A percentile compares a stretch with the other conserved stretches of the same genome.
phyloP scores from a whole-genome alignment of 2,329 filamentous ascomycete genomes.

The Trichoderma pleuroti region DNA sequence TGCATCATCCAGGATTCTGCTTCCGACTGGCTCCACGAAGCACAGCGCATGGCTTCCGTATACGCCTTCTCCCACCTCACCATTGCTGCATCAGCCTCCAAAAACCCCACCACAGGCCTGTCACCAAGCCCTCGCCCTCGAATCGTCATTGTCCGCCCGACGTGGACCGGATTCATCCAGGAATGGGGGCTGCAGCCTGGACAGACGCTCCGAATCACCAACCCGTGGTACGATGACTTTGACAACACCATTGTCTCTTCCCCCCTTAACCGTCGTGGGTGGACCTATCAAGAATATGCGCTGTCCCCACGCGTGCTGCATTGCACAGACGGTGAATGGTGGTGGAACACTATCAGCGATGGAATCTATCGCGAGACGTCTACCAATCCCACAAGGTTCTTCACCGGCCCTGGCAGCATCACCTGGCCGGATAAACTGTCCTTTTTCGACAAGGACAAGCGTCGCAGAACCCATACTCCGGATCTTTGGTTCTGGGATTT shows the following conservation, averaged over 20 bases:
- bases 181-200: conserved; percentile 1
- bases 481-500: neutral
- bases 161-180: neutral
- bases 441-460: neutral
- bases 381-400: neutral
- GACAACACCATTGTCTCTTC: conserved; percentile 1
- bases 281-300: conserved; percentile 6
- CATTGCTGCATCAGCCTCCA: conserved; percentile 1
- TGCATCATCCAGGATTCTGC: conserved; percentile 3
- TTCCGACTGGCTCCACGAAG: conserved; percentile 8
- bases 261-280: neutral
- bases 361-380: neutral
- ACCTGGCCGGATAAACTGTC: neutral
- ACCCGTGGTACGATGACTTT: conserved; percentile 2
- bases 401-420: neutral
- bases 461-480: neutral
- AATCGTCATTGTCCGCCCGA: neutral
- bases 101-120: neutral
- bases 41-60: conserved; percentile 6
- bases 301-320: conserved; percentile 5
- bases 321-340: conserved; percentile 12
- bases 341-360: conserved; percentile 3
- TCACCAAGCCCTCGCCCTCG: neutral
- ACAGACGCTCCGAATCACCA: neutral
- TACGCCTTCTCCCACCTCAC: conserved; percentile 5